Evolutionary conservation across 2,329 filamentous ascomycete species (phyloP), one percentile per base, ranked within the genome.

Genomic region (Aspergillus sp.): DNA sequence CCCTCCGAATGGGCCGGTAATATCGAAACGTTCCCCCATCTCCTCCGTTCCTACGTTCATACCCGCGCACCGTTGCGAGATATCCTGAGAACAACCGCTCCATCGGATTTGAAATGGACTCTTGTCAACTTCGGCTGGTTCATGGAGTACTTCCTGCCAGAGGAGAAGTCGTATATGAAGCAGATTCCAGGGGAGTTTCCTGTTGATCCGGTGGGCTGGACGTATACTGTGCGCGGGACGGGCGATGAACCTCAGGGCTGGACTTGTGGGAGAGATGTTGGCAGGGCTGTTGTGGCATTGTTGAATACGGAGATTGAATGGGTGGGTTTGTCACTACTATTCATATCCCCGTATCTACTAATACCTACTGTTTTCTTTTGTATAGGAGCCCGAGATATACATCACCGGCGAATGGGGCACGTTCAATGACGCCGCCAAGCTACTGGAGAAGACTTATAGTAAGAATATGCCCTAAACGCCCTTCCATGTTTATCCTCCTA

Each of bases 1-100:
- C 51, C 55, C 15, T 57, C 58, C 4, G 58, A 55, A 22, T 60
- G 44, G 30, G 54, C 15, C 3, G 58, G 58, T 3, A 41, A 60
- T 12, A 15, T 55, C 9, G 51, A 60, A 7, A n/a, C n/a, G 11
- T 58, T 46, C 27, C 58, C 58, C 3, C n/a, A 54, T 24, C 20
- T 55, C 17, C 55, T 55, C 3, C 4, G 19, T 2, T 52, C 44
- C 20, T 60, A 60, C 34, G 20, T 4, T 0, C 5, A 30, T 1
- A 49, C 45, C 5, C 46, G 54, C 9, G 54, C 39, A 4, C 58
- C 58, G 2, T 7, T 57, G 5, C 45, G 54, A 1, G n/a, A 55
- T 46, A 11, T 30, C n/a, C 47, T 60, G 5, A 15, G 8, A 27
- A 11, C 17, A 19, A 15, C 15, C n/a, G n/a, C 11, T 12, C 12